Base-by-base conservation (phyloP, 257 asterid species). In the Nemophila menziesii region DNA sequence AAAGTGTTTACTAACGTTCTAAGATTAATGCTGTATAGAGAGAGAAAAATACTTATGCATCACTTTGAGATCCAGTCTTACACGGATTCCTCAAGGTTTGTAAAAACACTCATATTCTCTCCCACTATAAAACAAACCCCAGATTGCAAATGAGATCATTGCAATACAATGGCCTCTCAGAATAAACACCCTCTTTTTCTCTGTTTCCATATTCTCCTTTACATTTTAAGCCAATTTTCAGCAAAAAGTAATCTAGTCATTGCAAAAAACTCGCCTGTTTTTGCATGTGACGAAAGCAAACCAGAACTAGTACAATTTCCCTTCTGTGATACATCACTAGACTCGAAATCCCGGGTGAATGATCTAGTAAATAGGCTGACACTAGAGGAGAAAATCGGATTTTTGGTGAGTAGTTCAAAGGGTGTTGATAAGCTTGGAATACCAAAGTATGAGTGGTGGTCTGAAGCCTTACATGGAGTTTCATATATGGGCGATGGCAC, bases 391-490 rank as follows among this genome's bases (percentile, higher is more conserved):
- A 70, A 70, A 54, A 20, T 70, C 20, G 69, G 53, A 11, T 54
- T 29, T 36, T 47, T 70, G 70, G 67, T 59, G 17, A 39, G 55
- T 48, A 52, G 46, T 24, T 33, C 70, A 13, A 23, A 19, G 8
- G 58, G 47, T 7, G 58, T 44, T 15, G 48, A 51, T 15, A 40
- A 73, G 39, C 69, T 70, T 38, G 75, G 64, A 16, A 34, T 66
- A 12, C 76, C 73, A 8, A 39, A 39, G 11, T 72, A 72, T 13
- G 58, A 68, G 14, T 72, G 80, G 80, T 72, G 77, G 80, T 68
- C 77, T 9, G 80, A 72, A 65, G 70, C 68, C 5, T 55, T 72
- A 42, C 80, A 72, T 43, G 80, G 80, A 7, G 64, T 72, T 42
- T 55, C 73, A 1, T 14, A 22, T 15, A 27, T 22, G 5, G 76